Conservation (phyloP, 140 eudicot genomes). For the Oenanthe javanica region DNA sequence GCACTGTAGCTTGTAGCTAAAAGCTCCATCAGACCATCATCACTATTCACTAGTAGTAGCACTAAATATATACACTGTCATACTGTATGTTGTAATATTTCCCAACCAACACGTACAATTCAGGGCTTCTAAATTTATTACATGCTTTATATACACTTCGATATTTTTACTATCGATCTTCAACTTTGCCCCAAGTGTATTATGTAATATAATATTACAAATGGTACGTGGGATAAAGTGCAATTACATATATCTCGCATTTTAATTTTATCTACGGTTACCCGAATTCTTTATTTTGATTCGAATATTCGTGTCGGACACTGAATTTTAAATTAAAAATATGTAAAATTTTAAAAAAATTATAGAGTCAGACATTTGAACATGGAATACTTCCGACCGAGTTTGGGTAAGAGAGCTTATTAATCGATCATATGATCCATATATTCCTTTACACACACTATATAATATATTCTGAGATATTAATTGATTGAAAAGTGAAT, state of each 20-base stretch:
- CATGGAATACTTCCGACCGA: too few species aligned
- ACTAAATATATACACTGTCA: background rate
- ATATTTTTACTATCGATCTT: background rate
- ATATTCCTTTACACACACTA: background rate
- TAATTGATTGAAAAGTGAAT: constrained; percentile 13
- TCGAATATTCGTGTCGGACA: too few species aligned
- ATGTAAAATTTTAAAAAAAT: too few species aligned
- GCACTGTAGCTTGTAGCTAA: background rate
- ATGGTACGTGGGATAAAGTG: too few species aligned
- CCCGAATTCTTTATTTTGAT: too few species aligned
- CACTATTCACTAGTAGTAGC: background rate
- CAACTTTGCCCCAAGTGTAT: background rate
- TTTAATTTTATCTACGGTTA: too few species aligned
- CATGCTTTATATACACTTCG: background rate
- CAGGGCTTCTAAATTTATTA: background rate
- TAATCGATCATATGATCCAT: background rate
- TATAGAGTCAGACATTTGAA: too few species aligned
- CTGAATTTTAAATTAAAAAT: too few species aligned
- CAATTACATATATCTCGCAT: too few species aligned
- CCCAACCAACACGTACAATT: background rate
- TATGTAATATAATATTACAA: too few species aligned
- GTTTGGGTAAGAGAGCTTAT: too few species aligned
- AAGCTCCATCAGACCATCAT: background rate
- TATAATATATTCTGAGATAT: background rate
- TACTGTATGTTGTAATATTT: background rate